Conservation (phyloP, 768 basidiomycete genomes). For the Tricholoma terreum region DNA sequence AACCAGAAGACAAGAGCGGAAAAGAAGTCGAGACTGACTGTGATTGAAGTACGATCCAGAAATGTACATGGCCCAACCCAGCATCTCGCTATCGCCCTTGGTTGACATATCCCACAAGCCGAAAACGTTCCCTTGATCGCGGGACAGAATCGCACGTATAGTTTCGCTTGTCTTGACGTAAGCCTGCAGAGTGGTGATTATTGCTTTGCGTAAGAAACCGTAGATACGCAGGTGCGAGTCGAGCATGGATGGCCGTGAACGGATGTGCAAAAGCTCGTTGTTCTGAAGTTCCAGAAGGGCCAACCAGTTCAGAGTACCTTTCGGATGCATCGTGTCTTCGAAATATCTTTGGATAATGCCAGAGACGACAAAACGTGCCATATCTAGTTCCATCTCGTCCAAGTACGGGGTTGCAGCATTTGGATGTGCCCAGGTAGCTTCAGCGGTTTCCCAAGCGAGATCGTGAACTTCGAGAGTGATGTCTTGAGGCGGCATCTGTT, state of each 20-base stretch:
- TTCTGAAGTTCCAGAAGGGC: slow-evolving; percentile 54
- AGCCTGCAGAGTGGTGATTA: slow-evolving; percentile 23
- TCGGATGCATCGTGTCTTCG: slow-evolving; percentile 25
- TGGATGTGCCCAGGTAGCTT: slow-evolving; percentile 24
- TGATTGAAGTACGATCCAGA: slow-evolving; percentile 70
- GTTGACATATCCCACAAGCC: slow-evolving; percentile 60
- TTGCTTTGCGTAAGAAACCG: slow-evolving; percentile 43
- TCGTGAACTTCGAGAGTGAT: slow-evolving; percentile 42
- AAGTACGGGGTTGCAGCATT: slow-evolving; percentile 27
- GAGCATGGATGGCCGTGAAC: slow-evolving; percentile 47
- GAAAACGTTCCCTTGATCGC: slow-evolving; percentile 66
- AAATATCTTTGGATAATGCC: slow-evolving; percentile 45
- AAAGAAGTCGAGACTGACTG: slow-evolving; percentile 33
- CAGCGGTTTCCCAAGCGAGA: slow-evolving; percentile 42
- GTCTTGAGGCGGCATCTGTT: slow-evolving; percentile 19
- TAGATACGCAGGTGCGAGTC: slow-evolving; percentile 53
- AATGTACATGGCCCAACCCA: slow-evolving; percentile 63
- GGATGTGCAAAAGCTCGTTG: slow-evolving; percentile 50
- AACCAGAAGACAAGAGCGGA: not conserved
- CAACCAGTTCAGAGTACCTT: slow-evolving; percentile 34
- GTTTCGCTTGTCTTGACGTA: slow-evolving; percentile 40
- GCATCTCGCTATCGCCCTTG: slow-evolving; percentile 52
- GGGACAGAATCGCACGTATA: slow-evolving; percentile 51
- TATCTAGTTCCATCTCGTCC: slow-evolving; percentile 55
- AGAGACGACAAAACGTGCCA: slow-evolving; percentile 52